Evolutionary conservation across 179 eudicot genomes (phyloP).

Genomic region (Pouteria campechiana): DNA sequence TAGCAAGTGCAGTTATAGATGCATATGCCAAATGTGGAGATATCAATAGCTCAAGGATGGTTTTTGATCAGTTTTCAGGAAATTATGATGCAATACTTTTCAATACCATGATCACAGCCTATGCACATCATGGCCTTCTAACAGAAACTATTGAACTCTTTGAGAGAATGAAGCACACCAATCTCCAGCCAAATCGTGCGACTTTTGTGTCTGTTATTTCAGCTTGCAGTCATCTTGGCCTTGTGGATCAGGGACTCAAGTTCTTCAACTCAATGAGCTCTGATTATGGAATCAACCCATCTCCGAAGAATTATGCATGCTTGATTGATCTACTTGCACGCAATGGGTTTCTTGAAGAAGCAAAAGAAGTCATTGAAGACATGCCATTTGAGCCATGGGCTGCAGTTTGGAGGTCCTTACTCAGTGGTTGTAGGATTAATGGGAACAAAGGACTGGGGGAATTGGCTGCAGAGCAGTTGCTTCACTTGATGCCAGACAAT

Average conservation of each 20-base stretch:
- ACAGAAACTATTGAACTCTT: constrained; percentile 16
- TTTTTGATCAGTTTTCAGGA: constrained; percentile 5
- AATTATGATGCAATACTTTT: constrained; percentile 9
- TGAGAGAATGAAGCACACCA: constrained; percentile 11
- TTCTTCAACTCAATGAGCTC: constrained; percentile 15
- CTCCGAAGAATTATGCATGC: constrained; percentile 14
- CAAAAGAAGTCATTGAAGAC: constrained; percentile 4
- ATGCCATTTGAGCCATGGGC: constrained; percentile 25
- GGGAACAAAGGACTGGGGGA: constrained; percentile 12
- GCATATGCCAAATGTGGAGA: constrained; percentile 21
- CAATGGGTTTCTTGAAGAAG: constrained; percentile 16
- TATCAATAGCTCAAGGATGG: constrained; percentile 8
- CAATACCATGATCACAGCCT: constrained; percentile 19
- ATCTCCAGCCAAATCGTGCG: constrained; percentile 11
- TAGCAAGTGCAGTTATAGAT: constrained; percentile 13
- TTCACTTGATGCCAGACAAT: constrained; percentile 5
- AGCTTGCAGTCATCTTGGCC: constrained; percentile 19
- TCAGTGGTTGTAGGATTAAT: constrained; percentile 19
- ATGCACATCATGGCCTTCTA: constrained; percentile 17
- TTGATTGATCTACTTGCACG: constrained; percentile 17
- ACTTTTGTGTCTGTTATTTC: constrained; percentile 18
- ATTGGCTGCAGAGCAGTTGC: constrained; percentile 5
- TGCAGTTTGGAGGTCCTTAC: constrained; percentile 21
- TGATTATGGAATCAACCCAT: constrained; percentile 16
- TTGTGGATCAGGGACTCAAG: constrained; percentile 13